Evolutionary conservation across 2,329 filamentous ascomycete genomes (phyloP), one percentile per base, ranked within the genome.

Genomic region (Chaetomium sp.): DNA sequence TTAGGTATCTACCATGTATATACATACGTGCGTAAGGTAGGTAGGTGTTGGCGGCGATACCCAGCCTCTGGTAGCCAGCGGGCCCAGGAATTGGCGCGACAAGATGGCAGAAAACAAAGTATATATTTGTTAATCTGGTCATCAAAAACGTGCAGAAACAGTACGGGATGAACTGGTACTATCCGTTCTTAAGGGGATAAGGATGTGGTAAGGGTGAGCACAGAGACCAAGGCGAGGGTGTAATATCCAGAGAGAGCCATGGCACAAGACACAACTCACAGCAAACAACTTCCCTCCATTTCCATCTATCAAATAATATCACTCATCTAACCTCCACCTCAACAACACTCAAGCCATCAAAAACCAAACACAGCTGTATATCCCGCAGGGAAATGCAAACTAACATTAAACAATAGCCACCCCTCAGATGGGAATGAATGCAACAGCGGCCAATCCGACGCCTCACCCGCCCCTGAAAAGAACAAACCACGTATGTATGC

Each of bases 401-500:
- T 27, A 53, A 31, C 21, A 53, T 19, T 27, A 53, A 27, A 53
- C 50, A 53, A 29, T 53, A 53, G 13, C 50, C 50, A 25, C 27
- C 49, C 49, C 50, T 31, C 13, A 27, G 50, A 31, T 53, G 23
- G 23, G 42, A 60, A 60, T 54, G 49, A 33, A 53, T n/a, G n/a
- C n/a, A n/a, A n/a, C 31, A 51, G 12, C 49, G 29, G 16, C 31
- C 16, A 53, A 27, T 31, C 58, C 42, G 33, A 60, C 58, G 58
- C 58, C 58, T 54, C 47, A 12, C 45, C 49, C 47, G 21, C 33
- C 25, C 23, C 16, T 19, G 19, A 5, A 42, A 27, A 27, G 8
- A n/a, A 27, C 8, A 25, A 23, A 9, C 23, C 33, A 53, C 21
- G 35, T 8, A 54, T 29, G 23, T 29, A 53, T 29, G 50, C 50